These are phyloP conservation scores for Pseudozyma sp. DNA, from an alignment of 1,284 basidiomycete genomes.

Conservation along the genomic window DNA sequence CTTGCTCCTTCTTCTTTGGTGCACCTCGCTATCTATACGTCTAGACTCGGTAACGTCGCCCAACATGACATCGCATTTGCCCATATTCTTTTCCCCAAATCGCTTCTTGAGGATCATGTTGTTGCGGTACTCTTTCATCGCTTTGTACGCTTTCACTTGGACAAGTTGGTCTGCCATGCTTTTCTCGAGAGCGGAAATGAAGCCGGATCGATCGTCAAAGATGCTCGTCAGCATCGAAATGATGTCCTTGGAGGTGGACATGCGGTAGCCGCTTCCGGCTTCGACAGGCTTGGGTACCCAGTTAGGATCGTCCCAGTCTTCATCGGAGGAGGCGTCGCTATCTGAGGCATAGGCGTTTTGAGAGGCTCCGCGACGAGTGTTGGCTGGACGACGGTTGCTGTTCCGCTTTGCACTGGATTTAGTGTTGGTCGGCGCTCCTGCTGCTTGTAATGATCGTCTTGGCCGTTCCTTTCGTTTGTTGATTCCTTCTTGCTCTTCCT, in stretches of 20 bases:
- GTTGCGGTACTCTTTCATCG: slow-evolving; percentile 62
- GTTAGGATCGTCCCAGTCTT: slow-evolving; percentile 47
- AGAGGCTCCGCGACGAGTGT: slow-evolving; percentile 11
- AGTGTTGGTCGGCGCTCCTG: slow-evolving; percentile 1
- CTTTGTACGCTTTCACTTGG: slow-evolving; percentile 56
- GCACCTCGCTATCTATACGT: slow-evolving; percentile 49
- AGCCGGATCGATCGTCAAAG: slow-evolving; percentile 65
- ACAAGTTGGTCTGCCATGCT: slow-evolving; percentile 65
- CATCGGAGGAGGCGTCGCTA: slow-evolving; percentile 44
- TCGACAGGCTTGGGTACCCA: slow-evolving; percentile 61
- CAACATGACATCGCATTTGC: slow-evolving; percentile 67
- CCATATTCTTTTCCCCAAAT: slow-evolving; percentile 63
- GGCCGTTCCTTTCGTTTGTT: slow-evolving; percentile 19
- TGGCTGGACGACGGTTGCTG: slow-evolving; percentile 10
- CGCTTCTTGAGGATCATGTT: slow-evolving; percentile 66
- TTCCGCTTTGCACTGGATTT: slow-evolving; percentile 14
- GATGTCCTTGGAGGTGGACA: slow-evolving; percentile 62
- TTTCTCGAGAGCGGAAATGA: slow-evolving; percentile 63
- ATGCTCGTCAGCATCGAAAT: slow-evolving; percentile 65
- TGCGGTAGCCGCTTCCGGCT: slow-evolving; percentile 57
- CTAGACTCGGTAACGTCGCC: slow-evolving; percentile 60
- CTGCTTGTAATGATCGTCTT: slow-evolving; percentile 23
- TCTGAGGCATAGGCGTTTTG: slow-evolving; percentile 24
- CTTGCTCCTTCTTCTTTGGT: slow-evolving; percentile 13
- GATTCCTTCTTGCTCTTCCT: slow-evolving; percentile 15